phyloP scores from a whole-genome alignment of 2,329 filamentous ascomycete species.

The Arachnopeziza araneosa region DNA sequence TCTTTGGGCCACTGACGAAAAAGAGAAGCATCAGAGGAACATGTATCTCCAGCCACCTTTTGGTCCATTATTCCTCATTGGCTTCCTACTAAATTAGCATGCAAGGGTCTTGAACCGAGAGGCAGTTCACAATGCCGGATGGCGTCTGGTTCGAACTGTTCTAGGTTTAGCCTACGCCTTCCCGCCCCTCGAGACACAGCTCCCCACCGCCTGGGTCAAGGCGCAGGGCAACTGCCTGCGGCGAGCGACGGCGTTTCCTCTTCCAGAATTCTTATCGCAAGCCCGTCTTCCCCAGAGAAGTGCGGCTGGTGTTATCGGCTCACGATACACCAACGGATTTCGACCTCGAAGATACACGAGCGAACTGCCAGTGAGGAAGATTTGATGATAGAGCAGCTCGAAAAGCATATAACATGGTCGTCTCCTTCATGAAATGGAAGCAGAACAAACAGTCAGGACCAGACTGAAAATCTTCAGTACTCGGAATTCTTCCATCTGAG shows the following conservation, averaged over 20 bases:
- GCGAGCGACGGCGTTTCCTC: conserved; percentile 13
- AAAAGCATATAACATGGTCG: conserved; percentile 19
- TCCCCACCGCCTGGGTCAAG: not conserved
- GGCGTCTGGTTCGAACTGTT: not conserved
- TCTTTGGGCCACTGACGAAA: not conserved
- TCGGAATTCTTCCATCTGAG: not conserved
- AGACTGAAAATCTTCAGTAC: not conserved
- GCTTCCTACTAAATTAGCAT: not conserved
- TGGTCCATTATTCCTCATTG: not conserved
- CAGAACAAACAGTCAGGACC: not conserved
- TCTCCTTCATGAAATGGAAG: conserved; percentile 5
- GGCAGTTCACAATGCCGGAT: not conserved
- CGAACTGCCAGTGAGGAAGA: not conserved
- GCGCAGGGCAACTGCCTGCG: conserved; percentile 11
- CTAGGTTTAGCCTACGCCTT: not conserved
- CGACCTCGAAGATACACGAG: conserved; percentile 19
- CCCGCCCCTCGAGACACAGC: not conserved
- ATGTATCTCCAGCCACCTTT: not conserved
- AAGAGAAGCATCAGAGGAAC: not conserved
- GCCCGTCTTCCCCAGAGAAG: conserved; percentile 7
- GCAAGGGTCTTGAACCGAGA: not conserved
- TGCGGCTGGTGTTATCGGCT: conserved; percentile 8
- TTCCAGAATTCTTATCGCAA: conserved; percentile 12
- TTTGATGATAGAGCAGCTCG: conserved; percentile 3
- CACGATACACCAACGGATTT: conserved; percentile 13